Base-by-base conservation (phyloP, 2,329 filamentous ascomycete species). In the Fusarium sarcochroum region DNA sequence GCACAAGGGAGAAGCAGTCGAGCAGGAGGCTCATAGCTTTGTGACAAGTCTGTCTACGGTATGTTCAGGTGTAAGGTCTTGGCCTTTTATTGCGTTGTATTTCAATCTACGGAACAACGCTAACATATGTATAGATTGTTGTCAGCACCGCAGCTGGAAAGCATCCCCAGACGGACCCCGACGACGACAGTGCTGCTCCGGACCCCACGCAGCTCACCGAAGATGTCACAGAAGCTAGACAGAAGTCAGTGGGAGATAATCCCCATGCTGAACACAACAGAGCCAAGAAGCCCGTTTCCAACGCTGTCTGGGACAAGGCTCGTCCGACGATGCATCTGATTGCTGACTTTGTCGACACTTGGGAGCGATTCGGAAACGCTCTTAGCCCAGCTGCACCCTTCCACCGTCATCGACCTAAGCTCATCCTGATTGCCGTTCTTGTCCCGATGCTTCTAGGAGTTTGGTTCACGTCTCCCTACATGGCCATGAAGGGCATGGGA, bases 11-110 rank as follows among this genome's bases (percentile, higher is more conserved):
- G 93, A 96, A 76, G 92, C 92, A 0, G 91, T 93, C 1, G 93
- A 97, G 76, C 88, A 92, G 63, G 93, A 97, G 76, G 93, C 93
- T 1, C 90, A 87, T 71, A 94, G 93, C 75, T 90, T 97, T 65
- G 90, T 96, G 60, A 90, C 90, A 54, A 87, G 90, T 34, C 89
- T 96, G 52, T 79, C 79, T 8, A 75, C 77, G 63, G 77, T 79
- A 76, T 75, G 74, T 75, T 74, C 71, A 14, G 73, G 76, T n/a
- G 75, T 77, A 76, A 72, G 74, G 5, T 9, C n/a, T 34, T 25
- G 67, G 67, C 23, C n/a, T 49, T 50, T 44, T 30, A 14, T 18
- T 15, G 25, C 17, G 21, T 38, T 23, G 14, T 18, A n/a, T 4
- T 47, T 35, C 41, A 6, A 6, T 2, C 5, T 13, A 4, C 2